A percentile compares a stretch with the other conserved stretches of the same genome.
Evolutionary conservation across 352 stramenopile species (phyloP).

Genomic region (Phytopythium montanum): DNA sequence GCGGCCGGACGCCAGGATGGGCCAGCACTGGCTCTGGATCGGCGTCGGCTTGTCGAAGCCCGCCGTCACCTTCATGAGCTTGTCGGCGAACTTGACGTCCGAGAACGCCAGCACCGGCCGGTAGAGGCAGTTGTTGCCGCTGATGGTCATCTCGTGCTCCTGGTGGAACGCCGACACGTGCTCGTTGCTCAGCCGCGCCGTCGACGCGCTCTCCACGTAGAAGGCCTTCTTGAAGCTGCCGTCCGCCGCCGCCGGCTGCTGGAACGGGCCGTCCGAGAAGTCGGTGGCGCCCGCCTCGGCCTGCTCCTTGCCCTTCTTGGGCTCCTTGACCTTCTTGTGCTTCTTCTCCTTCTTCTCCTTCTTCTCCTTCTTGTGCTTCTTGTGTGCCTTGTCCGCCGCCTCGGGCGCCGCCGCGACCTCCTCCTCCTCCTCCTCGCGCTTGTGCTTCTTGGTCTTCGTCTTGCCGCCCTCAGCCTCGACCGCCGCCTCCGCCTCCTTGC

Average conservation of each 20-base stretch:
- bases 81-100: slow-evolving; percentile 71
- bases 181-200: slow-evolving; percentile 70
- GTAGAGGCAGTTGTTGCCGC: slow-evolving; percentile 87
- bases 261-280: slow-evolving; percentile 70
- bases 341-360: slow-evolving; percentile 61
- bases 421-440: slow-evolving; percentile 23
- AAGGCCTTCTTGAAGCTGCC: slow-evolving; percentile 84
- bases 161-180: slow-evolving; percentile 87
- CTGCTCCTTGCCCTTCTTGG: slow-evolving; percentile 9
- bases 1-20: slow-evolving; percentile 78
- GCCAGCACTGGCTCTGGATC: slow-evolving; percentile 98
- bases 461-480: slow-evolving; percentile 21
- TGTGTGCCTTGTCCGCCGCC: slow-evolving; percentile 15
- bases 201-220: slow-evolving; percentile 74
- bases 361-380: slow-evolving; percentile 28
- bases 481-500: slow-evolving; percentile 25
- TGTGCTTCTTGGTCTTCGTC: slow-evolving; percentile 15
- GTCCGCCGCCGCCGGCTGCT: slow-evolving; percentile 58
- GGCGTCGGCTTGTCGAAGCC: slow-evolving; percentile 92
- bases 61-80: slow-evolving; percentile 87
- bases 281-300: slow-evolving; percentile 27
- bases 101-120: slow-evolving; percentile 67
- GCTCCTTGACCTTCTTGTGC: slow-evolving; percentile 38
- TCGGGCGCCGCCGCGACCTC: slow-evolving; percentile 4
- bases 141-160: slow-evolving; percentile 80